These are phyloP conservation scores for Arthrobotrys iridis DNA, from an alignment of 2,329 filamentous ascomycete species.

Conservation along the genomic window DNA sequence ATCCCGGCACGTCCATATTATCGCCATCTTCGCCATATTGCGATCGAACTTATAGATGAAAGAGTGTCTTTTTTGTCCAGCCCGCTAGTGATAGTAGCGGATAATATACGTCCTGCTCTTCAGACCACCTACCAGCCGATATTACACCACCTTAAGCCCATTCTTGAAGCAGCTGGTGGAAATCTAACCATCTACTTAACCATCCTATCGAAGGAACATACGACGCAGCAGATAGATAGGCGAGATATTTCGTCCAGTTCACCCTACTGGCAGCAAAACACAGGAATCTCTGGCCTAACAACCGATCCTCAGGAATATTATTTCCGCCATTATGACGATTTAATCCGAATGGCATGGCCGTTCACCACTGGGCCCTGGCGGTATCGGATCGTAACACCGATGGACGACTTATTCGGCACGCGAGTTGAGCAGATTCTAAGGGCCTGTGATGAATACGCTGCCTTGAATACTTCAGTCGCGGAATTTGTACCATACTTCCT, in stretches of 20 bases:
- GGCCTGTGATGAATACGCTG: background rate
- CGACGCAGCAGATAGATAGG: background rate
- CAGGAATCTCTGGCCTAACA: background rate
- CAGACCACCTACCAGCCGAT: background rate
- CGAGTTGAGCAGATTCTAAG: background rate
- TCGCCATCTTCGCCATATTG: background rate
- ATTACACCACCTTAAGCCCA: background rate
- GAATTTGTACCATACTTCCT: background rate
- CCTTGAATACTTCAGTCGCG: background rate
- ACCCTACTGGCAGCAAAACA: background rate
- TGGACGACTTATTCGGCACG: background rate
- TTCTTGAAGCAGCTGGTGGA: background rate
- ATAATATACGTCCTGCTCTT: background rate
- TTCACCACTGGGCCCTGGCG: background rate
- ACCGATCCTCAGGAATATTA: background rate
- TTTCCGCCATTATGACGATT: background rate
- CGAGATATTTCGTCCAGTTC: background rate
- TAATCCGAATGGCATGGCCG: slow-evolving; percentile 1
- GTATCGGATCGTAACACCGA: background rate
- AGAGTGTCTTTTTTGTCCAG: background rate
- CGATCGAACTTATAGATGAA: background rate
- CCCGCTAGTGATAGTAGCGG: background rate
- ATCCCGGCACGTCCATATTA: background rate
- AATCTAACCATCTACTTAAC: background rate
- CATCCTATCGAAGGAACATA: background rate